A percentile compares a stretch with the other conserved stretches of the same genome.
These are phyloP conservation scores for Bisporella sp. DNA, from an alignment of 2,329 filamentous ascomycete genomes.

Conservation along the genomic window DNA sequence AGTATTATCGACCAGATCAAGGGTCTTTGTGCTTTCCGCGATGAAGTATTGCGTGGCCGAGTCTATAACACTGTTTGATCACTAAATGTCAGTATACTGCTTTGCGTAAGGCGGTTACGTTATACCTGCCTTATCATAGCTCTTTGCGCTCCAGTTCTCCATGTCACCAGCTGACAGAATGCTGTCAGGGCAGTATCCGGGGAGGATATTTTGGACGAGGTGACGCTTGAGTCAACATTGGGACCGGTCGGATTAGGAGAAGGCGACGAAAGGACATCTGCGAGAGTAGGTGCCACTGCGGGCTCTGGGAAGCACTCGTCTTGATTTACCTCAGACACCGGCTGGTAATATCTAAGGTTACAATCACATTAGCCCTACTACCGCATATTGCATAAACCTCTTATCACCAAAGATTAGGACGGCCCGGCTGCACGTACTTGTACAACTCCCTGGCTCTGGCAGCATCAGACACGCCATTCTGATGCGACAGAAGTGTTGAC, in stretches of 20 bases:
- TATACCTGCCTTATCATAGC: slow-evolving; percentile 36
- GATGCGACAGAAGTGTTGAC: slow-evolving; percentile 15
- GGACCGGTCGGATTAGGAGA: not conserved
- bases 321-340: slow-evolving; percentile 2
- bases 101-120: not conserved
- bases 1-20: slow-evolving; percentile 27
- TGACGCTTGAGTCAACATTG: slow-evolving; percentile 19
- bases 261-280: not conserved
- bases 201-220: slow-evolving; percentile 25
- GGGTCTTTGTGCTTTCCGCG: slow-evolving; percentile 41
- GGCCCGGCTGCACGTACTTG: slow-evolving; percentile 19
- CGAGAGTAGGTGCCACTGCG: slow-evolving; percentile 1
- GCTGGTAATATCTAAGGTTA: not conserved
- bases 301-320: not conserved
- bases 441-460: slow-evolving; percentile 27
- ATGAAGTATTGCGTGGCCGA: slow-evolving; percentile 40
- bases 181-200: slow-evolving; percentile 39
- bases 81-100: slow-evolving; percentile 6
- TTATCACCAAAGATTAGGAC: no score
- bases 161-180: slow-evolving; percentile 41
- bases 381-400: no score
- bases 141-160: slow-evolving; percentile 40
- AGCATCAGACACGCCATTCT: slow-evolving; percentile 23
- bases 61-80: slow-evolving; percentile 34
- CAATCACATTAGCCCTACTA: slow-evolving; percentile 7